Percentiles rank a stretch among this genome's conserved stretches.
Evolutionary conservation across 2,329 filamentous ascomycete species (phyloP).

Genomic region (Fusarium redolens): DNA sequence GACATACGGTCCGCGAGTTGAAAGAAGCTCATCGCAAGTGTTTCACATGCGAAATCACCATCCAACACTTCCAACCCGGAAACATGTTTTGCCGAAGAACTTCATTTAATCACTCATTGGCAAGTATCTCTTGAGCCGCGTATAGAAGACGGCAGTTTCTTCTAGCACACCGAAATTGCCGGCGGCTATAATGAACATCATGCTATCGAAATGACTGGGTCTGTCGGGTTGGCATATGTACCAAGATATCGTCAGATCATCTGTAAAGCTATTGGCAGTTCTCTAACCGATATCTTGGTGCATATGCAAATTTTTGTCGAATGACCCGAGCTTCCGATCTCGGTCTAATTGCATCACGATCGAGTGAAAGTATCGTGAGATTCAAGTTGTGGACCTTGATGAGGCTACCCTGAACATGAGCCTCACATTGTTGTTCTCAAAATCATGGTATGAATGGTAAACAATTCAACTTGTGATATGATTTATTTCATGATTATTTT

Average conservation of each 20-base stretch:
- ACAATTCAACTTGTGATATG: not conserved
- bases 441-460: not conserved
- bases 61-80: not conserved
- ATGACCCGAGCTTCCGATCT: not conserved
- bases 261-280: not conserved
- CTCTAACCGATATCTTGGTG: not conserved
- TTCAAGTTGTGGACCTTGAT: not conserved
- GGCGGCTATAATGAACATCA: slow-evolving; percentile 20
- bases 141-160: slow-evolving; percentile 7
- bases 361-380: not conserved
- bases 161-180: not conserved
- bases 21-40: not conserved
- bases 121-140: not conserved
- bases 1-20: not conserved
- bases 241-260: slow-evolving; percentile 30
- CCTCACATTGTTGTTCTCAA: not conserved
- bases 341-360: not conserved
- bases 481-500: not conserved
- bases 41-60: not conserved
- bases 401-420: slow-evolving; percentile 1
- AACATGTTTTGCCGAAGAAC: slow-evolving; percentile 4
- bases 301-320: not conserved
- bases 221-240: not conserved
- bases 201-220: not conserved
- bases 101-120: not conserved